Percentiles rank a stretch among this genome's conserved stretches.
Evolutionary conservation across 2,329 filamentous ascomycete genomes (phyloP).

Genomic region (Clonostachys byssicola): DNA sequence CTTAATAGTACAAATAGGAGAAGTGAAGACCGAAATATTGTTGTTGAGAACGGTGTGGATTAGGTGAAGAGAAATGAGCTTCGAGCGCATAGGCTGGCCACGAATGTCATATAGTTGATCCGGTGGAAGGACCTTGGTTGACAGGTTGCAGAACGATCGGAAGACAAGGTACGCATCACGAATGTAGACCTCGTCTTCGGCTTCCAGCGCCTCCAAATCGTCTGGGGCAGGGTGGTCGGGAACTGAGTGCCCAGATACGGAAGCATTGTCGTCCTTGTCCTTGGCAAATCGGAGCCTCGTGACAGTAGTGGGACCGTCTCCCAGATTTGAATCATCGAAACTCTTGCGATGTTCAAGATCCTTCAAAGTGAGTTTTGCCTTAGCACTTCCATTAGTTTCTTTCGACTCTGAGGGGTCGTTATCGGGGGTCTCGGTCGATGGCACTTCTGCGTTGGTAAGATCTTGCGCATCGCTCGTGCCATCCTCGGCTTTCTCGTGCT

Average conservation of each 20-base stretch:
- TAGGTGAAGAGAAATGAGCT: conserved; percentile 89
- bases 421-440: conserved; percentile 24
- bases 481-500: too few relatives aligned
- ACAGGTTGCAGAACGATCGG: conserved; percentile 94
- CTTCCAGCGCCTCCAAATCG: conserved; percentile 55
- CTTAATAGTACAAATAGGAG: conserved; percentile 85
- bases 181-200: conserved; percentile 93
- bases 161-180: conserved; percentile 97
- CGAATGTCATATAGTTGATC: conserved; percentile 92
- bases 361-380: conserved; percentile 59
- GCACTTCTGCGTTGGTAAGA: conserved; percentile 26
- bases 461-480: conserved; percentile 7
- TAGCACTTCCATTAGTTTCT: conserved; percentile 19
- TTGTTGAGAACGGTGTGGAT: conserved; percentile 96
- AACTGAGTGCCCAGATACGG: conserved; percentile 48
- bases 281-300: conserved; percentile 51
- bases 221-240: conserved; percentile 51
- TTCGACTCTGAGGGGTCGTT: conserved; percentile 15
- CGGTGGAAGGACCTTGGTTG: conserved; percentile 82
- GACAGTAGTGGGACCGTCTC: conserved; percentile 64
- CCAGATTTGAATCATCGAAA: conserved; percentile 64
- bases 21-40: conserved; percentile 85
- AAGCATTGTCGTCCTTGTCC: conserved; percentile 25
- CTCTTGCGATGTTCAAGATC: conserved; percentile 65
- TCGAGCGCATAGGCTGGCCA: conserved; percentile 95